Evolutionary conservation across 495 filamentous ascomycete species (phyloP).

Genomic region (Daldinia vernicosa): DNA sequence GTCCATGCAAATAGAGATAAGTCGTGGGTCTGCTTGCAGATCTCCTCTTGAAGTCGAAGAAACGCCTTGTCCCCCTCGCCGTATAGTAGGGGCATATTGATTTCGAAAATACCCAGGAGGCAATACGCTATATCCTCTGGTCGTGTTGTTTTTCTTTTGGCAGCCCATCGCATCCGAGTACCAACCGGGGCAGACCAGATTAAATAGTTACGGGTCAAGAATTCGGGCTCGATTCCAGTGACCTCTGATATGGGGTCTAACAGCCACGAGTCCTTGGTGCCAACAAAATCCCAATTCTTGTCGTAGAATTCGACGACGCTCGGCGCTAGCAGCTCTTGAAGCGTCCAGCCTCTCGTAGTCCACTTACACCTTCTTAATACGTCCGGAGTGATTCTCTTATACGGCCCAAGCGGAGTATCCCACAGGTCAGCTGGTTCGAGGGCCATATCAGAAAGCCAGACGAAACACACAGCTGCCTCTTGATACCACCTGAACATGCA

Average conservation of each 20-base stretch:
- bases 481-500: conserved; percentile 54
- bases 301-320: conserved; percentile 46
- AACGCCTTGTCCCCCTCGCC: conserved; percentile 45
- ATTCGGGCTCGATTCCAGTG: conserved; percentile 12
- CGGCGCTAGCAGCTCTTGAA: conserved; percentile 55
- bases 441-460: conserved; percentile 42
- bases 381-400: background rate
- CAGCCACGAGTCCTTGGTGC: conserved; percentile 24
- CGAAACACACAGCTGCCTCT: conserved; percentile 46
- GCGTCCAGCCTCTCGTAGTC: conserved; percentile 51
- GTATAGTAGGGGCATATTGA: conserved; percentile 43
- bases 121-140: conserved; percentile 44
- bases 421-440: background rate
- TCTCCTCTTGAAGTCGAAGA: conserved; percentile 45
- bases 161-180: conserved; percentile 39
- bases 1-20: conserved; percentile 42
- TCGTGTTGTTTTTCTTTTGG: conserved; percentile 32
- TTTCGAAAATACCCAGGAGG: conserved; percentile 43
- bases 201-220: background rate
- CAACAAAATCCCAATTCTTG: conserved; percentile 40
- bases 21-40: conserved; percentile 40
- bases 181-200: conserved; percentile 25
- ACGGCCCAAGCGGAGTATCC: background rate
- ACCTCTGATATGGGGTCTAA: conserved; percentile 7
- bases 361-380: conserved; percentile 33